A percentile compares a stretch with the other conserved stretches of the same genome.
Conservation (phyloP, 768 basidiomycete species). For the Suillus americanus region DNA sequence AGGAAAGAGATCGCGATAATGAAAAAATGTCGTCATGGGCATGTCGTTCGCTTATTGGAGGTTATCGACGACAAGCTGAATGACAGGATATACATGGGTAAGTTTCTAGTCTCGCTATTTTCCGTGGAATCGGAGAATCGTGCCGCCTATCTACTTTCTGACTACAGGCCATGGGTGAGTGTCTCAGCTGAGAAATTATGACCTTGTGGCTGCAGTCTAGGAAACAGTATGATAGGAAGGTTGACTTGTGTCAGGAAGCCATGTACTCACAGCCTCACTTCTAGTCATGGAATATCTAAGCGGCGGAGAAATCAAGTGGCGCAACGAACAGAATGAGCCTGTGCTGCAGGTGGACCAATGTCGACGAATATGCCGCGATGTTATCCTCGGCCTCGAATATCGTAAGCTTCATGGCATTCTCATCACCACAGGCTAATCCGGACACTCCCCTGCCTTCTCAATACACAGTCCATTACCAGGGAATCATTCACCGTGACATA, state of each 20-base stretch:
- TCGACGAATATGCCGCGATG: slow-evolving; percentile 86
- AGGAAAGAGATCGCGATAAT: slow-evolving; percentile 96
- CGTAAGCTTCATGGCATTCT: slow-evolving; percentile 51
- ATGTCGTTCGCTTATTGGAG: slow-evolving; percentile 87
- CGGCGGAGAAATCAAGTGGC: slow-evolving; percentile 95
- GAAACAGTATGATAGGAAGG: slow-evolving; percentile 31
- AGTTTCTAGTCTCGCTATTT: slow-evolving; percentile 34
- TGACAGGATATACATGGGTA: slow-evolving; percentile 93
- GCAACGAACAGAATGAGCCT: slow-evolving; percentile 60
- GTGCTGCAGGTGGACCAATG: slow-evolving; percentile 83
- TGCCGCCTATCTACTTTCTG: slow-evolving; percentile 22
- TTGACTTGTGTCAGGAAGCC: slow-evolving; percentile 9
- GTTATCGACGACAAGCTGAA: slow-evolving; percentile 91
- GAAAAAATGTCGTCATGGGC: slow-evolving; percentile 92
- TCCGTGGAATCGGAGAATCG: slow-evolving; percentile 15
- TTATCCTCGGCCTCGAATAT: slow-evolving; percentile 93
- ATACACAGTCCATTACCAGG: slow-evolving; percentile 85
- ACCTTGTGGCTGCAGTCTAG: slow-evolving; percentile 32
- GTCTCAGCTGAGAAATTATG: slow-evolving; percentile 31
- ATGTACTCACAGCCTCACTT: slow-evolving; percentile 20
- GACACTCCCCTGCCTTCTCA: not conserved
- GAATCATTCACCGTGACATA: slow-evolving; percentile 99
- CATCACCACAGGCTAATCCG: slow-evolving; percentile 1
- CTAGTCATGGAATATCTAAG: slow-evolving; percentile 95
- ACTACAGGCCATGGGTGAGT: slow-evolving; percentile 27